Base-by-base conservation (phyloP, 1,139 yeast genomes). In the Blastobotrys illinoisensis region DNA sequence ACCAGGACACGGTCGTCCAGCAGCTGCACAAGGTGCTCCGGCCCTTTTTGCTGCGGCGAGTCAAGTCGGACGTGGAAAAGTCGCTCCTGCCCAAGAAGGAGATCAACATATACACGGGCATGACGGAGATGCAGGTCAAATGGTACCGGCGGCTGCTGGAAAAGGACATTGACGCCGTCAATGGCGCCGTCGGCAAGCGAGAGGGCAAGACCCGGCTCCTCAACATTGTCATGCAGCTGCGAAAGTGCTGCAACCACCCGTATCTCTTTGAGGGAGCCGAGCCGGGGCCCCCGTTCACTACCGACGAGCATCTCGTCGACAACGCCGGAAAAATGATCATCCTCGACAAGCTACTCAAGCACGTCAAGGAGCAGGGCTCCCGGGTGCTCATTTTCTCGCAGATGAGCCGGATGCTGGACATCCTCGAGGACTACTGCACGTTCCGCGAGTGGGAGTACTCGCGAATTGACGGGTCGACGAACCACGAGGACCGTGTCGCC, bases 181-280 rank as follows among this genome's bases (percentile, higher is more conserved):
- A 91, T 69, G 98, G 97, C 28, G 90, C 86, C 1, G 85, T 84
- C 46, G 96, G 96, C 13, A 88, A 86, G 68, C 79, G 95, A 56
- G 99, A 93, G 68, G 95, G 96, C 11, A 93, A 93, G 67, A 91
- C 98, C 0, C 78, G 98, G 54, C 75, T 93, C 60, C 75, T 93
- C 54, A 93, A 93, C 66, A 91, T 93, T 64, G 97, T 93, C 20
- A 93, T 93, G 99, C 99, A 93, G 71, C 76, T 93, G 60, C 79
- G 98, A 64, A 93, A 93, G 70, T 93, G 98, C 69, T 93, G 98
- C 71, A 93, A 93, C 68, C 99, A 93, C 71, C 99, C 99, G 0
- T 93, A 93, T 69, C 74, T 93, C 53, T 93, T 93, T 66, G 98
- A 93, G 69, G 98, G 99, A 43, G 99, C 99, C 1, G 99, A 93